phyloP scores from a whole-genome alignment of 1,284 basidiomycete species.

The Caloboletus inedulis region DNA sequence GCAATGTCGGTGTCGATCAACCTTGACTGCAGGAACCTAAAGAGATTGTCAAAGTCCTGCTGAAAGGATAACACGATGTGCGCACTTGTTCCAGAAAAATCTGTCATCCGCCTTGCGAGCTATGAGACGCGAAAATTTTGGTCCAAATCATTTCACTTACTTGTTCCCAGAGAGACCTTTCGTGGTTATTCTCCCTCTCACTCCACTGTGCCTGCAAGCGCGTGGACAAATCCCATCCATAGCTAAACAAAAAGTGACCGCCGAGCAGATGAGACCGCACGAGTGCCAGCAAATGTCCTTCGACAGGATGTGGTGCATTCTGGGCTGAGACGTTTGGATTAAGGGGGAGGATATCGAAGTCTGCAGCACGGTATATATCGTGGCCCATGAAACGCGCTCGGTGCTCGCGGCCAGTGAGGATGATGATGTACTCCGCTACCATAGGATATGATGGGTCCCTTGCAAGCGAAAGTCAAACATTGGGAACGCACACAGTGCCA shows the following conservation, averaged over 20 bases:
- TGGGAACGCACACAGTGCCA: conserved; percentile 72
- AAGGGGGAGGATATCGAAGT: conserved; percentile 90
- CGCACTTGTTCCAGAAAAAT: conserved; percentile 95
- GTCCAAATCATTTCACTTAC: conserved; percentile 39
- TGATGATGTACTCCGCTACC: conserved; percentile 88
- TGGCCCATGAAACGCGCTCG: conserved; percentile 80
- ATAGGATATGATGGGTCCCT: conserved; percentile 5
- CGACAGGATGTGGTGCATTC: conserved; percentile 76
- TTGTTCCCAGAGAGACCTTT: conserved; percentile 70
- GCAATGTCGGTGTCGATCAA: conserved; percentile 62
- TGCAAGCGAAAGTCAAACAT: background rate
- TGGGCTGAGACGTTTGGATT: conserved; percentile 64
- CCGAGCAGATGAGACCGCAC: conserved; percentile 82
- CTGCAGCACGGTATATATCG: conserved; percentile 86
- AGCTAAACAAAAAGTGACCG: conserved; percentile 87
- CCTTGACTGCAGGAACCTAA: conserved; percentile 68
- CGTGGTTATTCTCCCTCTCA: conserved; percentile 45
- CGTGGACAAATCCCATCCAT: conserved; percentile 88
- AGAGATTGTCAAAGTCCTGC: conserved; percentile 4
- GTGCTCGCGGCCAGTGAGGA: conserved; percentile 83
- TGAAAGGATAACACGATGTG: conserved; percentile 1
- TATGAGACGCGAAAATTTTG: conserved; percentile 18
- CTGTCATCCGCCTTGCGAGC: conserved; percentile 78
- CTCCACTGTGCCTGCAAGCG: conserved; percentile 83
- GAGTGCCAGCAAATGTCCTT: conserved; percentile 84